phyloP scores from a whole-genome alignment of 2,329 filamentous ascomycete species.

The Lecanoromycetidae sp. region DNA sequence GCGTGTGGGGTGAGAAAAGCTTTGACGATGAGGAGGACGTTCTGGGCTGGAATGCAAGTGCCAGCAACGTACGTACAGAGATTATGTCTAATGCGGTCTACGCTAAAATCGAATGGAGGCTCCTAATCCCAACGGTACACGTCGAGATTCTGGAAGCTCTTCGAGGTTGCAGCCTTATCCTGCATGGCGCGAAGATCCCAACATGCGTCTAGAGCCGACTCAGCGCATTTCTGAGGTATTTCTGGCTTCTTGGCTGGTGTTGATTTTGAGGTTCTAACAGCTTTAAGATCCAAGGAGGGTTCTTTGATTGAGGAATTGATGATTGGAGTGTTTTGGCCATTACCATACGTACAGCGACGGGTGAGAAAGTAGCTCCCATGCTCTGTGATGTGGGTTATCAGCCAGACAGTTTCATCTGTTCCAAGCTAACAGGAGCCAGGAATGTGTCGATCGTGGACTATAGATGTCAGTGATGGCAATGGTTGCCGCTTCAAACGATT shows the following conservation, averaged over 20 bases:
- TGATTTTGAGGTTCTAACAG: neutral
- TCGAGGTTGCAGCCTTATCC: conserved; percentile 11
- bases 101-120: conserved; percentile 2
- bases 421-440: too few species aligned
- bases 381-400: too few species aligned
- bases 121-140: conserved; percentile 12
- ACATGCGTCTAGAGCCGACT: conserved; percentile 35
- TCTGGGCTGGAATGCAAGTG: conserved; percentile 49
- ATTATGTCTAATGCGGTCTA: neutral
- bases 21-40: conserved; percentile 46
- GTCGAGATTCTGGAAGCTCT: conserved; percentile 12
- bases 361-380: too few species aligned
- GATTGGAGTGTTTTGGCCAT: neutral
- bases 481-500: too few species aligned
- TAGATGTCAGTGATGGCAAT: too few species aligned
- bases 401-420: too few species aligned
- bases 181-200: conserved; percentile 21
- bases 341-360: too few species aligned
- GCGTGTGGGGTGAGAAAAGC: conserved; percentile 48
- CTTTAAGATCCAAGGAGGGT: conserved; percentile 10
- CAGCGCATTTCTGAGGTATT: conserved; percentile 38
- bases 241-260: neutral
- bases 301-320: conserved; percentile 1
- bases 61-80: conserved; percentile 32
- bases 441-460: too few species aligned